Evolutionary conservation across 73 alveolate genomes (phyloP), one percentile per base, ranked within the genome.

Genomic region (Paramecium pentaurelia): DNA sequence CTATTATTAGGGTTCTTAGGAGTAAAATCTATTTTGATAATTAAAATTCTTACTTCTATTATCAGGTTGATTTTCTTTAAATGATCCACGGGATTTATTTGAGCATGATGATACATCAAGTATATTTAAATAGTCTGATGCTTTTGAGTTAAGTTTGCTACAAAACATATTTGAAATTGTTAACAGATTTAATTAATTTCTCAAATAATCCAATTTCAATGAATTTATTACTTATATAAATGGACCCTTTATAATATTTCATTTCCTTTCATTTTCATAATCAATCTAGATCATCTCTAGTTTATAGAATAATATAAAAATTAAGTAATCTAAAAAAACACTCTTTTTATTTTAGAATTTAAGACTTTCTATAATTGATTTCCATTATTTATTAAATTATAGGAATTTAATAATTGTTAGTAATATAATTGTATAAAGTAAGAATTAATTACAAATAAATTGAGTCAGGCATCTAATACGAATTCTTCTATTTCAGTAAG

Each of bases 141-240:
- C 18, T 73, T 73, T 37, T 73, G 40, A 34, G 27, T 27, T 71
- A 6, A 38, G 38, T 27, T 34, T 71, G 86, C 54, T 34, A 34
- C 54, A 22, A 40, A 37, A 73, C 64, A 36, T 37, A 37, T 73
- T 73, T 34, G 34, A 73, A 73, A n/a, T 36, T 34, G 58, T 73
- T 73, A 73, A 36, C 87, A 73, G 64, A 73, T 37, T 73, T 73
- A 73, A 36, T 73, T 73, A 12, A 64, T 10, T 64, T 64, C 70
- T 54, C 28, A 54, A 54, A 54, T 54, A n/a, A 54, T 54, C 70
- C 36, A 54, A 54, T 54, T 54, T 54, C 28, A 54, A 54, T 54
- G 28, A 18, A 54, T 54, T 54, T 54, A 4, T 54, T 25, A 18
- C 70, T 54, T 4, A 54, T 54, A 16, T 54, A n/a, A 54, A 54